phyloP scores from a whole-genome alignment of 371 early-diverging fungal species.

The Mortierella sp. region DNA sequence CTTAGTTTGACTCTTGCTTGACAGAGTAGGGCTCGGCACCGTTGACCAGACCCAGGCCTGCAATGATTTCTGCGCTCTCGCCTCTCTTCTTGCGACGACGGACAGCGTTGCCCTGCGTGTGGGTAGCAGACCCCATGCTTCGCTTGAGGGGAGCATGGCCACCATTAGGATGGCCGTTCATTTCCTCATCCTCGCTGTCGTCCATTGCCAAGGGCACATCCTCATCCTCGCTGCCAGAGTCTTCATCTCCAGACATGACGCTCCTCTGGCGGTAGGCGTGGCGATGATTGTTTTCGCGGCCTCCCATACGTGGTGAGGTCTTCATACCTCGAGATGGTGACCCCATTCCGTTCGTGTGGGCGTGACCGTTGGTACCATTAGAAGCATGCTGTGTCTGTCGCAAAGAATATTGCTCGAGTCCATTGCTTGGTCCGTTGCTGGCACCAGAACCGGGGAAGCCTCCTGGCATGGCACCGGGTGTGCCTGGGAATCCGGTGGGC shows the following conservation, averaged over 20 bases:
- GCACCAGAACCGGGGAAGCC: constrained; percentile 37
- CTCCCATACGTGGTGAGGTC: constrained; percentile 37
- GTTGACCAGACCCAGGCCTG: constrained; percentile 31
- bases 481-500: constrained; percentile 45
- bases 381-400: constrained; percentile 35
- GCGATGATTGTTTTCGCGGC: constrained; percentile 32
- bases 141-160: constrained; percentile 46
- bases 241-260: constrained; percentile 53
- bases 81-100: constrained; percentile 56
- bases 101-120: constrained; percentile 49
- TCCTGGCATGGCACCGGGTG: constrained; percentile 46
- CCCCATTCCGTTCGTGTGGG: constrained; percentile 9
- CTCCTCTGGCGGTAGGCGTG: constrained; percentile 51
- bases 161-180: constrained; percentile 6
- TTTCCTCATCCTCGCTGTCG: constrained; percentile 40
- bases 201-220: constrained; percentile 30
- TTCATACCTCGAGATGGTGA: constrained; percentile 51
- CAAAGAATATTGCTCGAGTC: constrained; percentile 52
- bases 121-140: constrained; percentile 42
- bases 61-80: constrained; percentile 52
- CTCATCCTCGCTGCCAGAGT: constrained; percentile 46
- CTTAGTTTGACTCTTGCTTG: constrained; percentile 46
- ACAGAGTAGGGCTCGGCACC: constrained; percentile 15
- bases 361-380: constrained; percentile 20
- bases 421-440: constrained; percentile 19